Evolutionary conservation across 345 rosid species (phyloP), one percentile per base, ranked within the genome.

Genomic region (Citrus mangshanensis): DNA sequence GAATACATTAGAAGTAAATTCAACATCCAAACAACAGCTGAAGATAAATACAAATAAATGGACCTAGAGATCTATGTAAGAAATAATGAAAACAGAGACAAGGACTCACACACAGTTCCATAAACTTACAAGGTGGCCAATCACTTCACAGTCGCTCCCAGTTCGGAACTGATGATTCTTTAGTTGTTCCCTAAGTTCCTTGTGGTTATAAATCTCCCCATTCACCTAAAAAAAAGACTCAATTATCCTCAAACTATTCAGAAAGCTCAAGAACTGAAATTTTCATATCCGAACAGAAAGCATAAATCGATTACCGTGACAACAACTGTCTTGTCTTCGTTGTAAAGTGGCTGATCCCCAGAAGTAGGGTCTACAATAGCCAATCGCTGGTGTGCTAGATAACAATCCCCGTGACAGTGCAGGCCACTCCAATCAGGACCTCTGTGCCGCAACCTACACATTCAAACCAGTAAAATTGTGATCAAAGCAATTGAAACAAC

Each of bases 361-460:
- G 97, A 93, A 74, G 93, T 80, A 35, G 97, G 97, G 85, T 93
- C 97, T 51, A 93, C 80, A 62, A 93, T 90, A 25, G 97, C 97
- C 83, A 93, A 84, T 55, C 95, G 89, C 78, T 93, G 95, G 78
- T 93, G 97, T 82, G 97, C 87, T 67, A 93, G 90, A 80, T 89
- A 93, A 79, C 93, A 91, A 76, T 88, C 88, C 27, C 76, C 92
- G 75, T 84, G 82, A 81, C 91, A 91, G 82, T 90, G 91, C 72
- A 93, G 73, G 1, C 97, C 97, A 30, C 97, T 91, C 97, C 97
- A 93, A 28, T 93, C 97, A 46, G 97, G 97, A 73, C 95, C 97
- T 86, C 97, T 83, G 78, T 93, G 97, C 51, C 85, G 85, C 91
- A 93, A 78, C 70, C 97, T 91, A 27, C 79, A 80, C 49, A 81